These are phyloP conservation scores for Alternaria conjuncta DNA, from an alignment of 2,329 filamentous ascomycete genomes.

Conservation along the genomic window DNA sequence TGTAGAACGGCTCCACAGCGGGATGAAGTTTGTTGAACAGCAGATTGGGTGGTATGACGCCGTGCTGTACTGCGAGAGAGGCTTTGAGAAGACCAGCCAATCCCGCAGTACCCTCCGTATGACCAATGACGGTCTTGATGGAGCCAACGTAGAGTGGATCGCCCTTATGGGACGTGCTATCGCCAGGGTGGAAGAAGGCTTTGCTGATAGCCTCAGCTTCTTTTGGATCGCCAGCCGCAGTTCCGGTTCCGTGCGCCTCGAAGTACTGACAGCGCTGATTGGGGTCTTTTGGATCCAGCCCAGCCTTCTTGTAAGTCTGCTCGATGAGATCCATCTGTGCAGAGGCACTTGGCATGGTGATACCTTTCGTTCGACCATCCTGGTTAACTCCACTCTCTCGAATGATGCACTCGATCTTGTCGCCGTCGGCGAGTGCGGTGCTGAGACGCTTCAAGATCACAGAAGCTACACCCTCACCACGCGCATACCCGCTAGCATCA, in stretches of 20 bases:
- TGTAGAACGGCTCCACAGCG: constrained; percentile 30
- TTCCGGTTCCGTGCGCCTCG: constrained; percentile 39
- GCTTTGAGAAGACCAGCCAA: constrained; percentile 49
- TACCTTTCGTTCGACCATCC: constrained; percentile 49
- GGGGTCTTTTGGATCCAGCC: constrained; percentile 33
- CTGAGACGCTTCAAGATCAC: constrained; percentile 60
- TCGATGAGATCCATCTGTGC: constrained; percentile 44
- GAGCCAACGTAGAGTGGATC: constrained; percentile 24
- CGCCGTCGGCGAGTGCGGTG: constrained; percentile 56
- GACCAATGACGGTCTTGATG: constrained; percentile 51
- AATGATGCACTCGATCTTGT: constrained; percentile 53
- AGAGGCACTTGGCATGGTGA: constrained; percentile 55
- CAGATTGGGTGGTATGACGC: constrained; percentile 44
- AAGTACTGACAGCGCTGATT: constrained; percentile 4
- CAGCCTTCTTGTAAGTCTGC: constrained; percentile 46
- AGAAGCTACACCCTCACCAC: constrained; percentile 60
- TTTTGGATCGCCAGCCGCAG: constrained; percentile 36
- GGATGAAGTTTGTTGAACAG: constrained; percentile 44
- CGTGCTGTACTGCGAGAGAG: constrained; percentile 35
- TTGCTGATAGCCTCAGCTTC: constrained; percentile 26
- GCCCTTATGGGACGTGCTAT: neutral
- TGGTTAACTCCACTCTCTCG: constrained; percentile 46
- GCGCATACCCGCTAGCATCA: constrained; percentile 57
- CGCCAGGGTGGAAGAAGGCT: constrained; percentile 4
- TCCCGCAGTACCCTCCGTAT: constrained; percentile 50